Percentiles rank a stretch among this genome's conserved stretches.
phyloP scores from a whole-genome alignment of 495 filamentous ascomycete species.

The Penicillium macrosclerotiorum region DNA sequence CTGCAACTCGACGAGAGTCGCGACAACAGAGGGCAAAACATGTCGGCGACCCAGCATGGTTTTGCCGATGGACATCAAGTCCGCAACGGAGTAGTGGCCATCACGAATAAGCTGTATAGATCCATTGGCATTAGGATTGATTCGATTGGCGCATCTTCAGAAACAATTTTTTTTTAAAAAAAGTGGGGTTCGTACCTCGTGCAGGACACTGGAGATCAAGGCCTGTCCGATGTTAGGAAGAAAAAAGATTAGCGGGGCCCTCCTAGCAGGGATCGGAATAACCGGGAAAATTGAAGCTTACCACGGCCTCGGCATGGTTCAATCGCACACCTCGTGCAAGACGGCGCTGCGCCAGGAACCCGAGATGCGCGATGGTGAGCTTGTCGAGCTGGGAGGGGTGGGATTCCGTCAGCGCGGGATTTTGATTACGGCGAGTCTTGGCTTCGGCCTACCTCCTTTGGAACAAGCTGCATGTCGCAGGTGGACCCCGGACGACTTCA shows the following conservation, averaged over 20 bases:
- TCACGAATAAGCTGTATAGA: constrained; percentile 77
- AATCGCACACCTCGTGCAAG: constrained; percentile 85
- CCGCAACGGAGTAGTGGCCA: constrained; percentile 87
- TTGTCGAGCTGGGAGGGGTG: constrained; percentile 74
- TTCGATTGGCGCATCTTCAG: background rate
- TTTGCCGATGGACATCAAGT: constrained; percentile 88
- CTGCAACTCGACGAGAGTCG: constrained; percentile 77
- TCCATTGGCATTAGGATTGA: background rate
- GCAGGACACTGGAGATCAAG: constrained; percentile 84
- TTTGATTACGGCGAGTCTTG: background rate
- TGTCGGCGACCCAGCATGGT: constrained; percentile 94
- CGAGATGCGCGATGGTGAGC: constrained; percentile 87
- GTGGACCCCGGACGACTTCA: constrained; percentile 27
- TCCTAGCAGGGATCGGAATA: background rate
- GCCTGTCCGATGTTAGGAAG: constrained; percentile 52
- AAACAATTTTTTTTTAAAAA: too few species aligned
- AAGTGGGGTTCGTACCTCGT: constrained; percentile 61
- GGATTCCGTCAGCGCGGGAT: constrained; percentile 7
- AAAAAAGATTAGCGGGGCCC: background rate
- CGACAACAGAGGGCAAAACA: constrained; percentile 77
- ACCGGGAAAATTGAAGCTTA: constrained; percentile 38
- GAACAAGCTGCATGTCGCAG: constrained; percentile 74
- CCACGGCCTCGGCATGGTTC: constrained; percentile 88
- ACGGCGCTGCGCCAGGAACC: constrained; percentile 82
- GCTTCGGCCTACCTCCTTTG: constrained; percentile 67